A percentile compares a stretch with the other conserved stretches of the same genome.
phyloP scores from a whole-genome alignment of 768 basidiomycete species.

The Melanogaster broomeanus region DNA sequence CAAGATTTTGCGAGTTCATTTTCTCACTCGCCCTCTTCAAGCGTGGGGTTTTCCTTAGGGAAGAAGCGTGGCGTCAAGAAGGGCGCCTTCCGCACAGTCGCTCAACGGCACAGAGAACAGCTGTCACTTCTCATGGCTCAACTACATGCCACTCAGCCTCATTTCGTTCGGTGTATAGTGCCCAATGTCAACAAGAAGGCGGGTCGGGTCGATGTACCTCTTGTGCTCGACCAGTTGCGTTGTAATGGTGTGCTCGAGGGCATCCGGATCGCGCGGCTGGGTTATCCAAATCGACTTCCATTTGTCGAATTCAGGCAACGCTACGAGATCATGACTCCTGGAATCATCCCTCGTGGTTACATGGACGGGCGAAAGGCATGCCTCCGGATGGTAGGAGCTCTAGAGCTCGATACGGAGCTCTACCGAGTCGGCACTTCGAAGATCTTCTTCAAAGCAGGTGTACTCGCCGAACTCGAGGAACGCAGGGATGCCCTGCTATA shows the following conservation, averaged over 20 bases:
- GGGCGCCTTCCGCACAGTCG: slow-evolving; percentile 96
- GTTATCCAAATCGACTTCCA: slow-evolving; percentile 95
- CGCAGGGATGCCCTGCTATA: slow-evolving; percentile 84
- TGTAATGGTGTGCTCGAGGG: slow-evolving; percentile 99
- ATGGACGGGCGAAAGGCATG: slow-evolving; percentile 98
- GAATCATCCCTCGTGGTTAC: slow-evolving; percentile 90
- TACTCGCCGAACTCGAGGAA: slow-evolving; percentile 95
- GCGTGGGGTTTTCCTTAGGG: slow-evolving; percentile 39
- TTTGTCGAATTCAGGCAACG: slow-evolving; percentile 98
- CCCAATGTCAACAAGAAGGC: slow-evolving; percentile 93
- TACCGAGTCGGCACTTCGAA: slow-evolving; percentile 96
- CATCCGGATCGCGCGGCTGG: slow-evolving; percentile 94
- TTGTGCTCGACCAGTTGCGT: slow-evolving; percentile 93
- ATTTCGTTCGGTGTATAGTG: slow-evolving; percentile 98
- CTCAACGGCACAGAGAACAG: slow-evolving; percentile 95
- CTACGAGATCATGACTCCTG: slow-evolving; percentile 94
- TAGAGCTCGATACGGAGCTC: slow-evolving; percentile 82
- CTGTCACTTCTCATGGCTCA: slow-evolving; percentile 89
- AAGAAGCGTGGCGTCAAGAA: slow-evolving; percentile 86
- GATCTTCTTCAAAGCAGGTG: slow-evolving; percentile 98
- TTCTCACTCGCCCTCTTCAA: slow-evolving; percentile 33
- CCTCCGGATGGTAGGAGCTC: slow-evolving; percentile 82
- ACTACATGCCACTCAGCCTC: slow-evolving; percentile 91
- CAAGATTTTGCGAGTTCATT: slow-evolving; percentile 68
- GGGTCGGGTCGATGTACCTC: slow-evolving; percentile 86